Conservation (phyloP, 2,329 filamentous ascomycete genomes). For the Pseudocercospora musae region DNA sequence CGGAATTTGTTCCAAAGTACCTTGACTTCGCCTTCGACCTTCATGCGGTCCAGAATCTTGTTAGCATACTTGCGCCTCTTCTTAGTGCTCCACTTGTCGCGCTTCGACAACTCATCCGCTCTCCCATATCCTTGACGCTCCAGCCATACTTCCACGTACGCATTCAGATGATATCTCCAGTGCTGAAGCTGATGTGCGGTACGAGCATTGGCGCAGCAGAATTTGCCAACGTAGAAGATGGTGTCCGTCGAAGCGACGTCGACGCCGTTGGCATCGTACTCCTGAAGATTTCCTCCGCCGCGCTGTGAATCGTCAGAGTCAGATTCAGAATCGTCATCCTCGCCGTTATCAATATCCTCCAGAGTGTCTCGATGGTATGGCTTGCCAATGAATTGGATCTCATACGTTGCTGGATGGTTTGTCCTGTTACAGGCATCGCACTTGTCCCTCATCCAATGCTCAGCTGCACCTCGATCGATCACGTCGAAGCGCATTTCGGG, state of each 20-base stretch:
- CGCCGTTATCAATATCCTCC: conserved; percentile 59
- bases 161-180: conserved; percentile 72
- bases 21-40: conserved; percentile 55
- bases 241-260: conserved; percentile 43
- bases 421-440: conserved; percentile 71
- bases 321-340: conserved; percentile 44
- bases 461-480: conserved; percentile 41
- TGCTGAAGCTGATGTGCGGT: conserved; percentile 70
- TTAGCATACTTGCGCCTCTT: conserved; percentile 60
- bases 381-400: conserved; percentile 61
- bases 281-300: conserved; percentile 35
- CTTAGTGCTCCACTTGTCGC: conserved; percentile 60
- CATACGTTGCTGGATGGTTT: conserved; percentile 64
- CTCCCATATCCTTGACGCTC: conserved; percentile 56
- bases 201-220: conserved; percentile 59
- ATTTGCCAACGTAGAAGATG: conserved; percentile 54
- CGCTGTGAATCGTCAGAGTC: conserved; percentile 8
- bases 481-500: conserved; percentile 57
- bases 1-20: conserved; percentile 65
- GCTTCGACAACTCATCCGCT: conserved; percentile 56
- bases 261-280: conserved; percentile 50
- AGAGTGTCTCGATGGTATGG: conserved; percentile 65
- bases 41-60: conserved; percentile 63
- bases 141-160: conserved; percentile 65
- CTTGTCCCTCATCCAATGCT: conserved; percentile 40